Evolutionary conservation across 192 early-diverging fungal genomes (phyloP).

Genomic region (Thoreauomyces humboldtii): DNA sequence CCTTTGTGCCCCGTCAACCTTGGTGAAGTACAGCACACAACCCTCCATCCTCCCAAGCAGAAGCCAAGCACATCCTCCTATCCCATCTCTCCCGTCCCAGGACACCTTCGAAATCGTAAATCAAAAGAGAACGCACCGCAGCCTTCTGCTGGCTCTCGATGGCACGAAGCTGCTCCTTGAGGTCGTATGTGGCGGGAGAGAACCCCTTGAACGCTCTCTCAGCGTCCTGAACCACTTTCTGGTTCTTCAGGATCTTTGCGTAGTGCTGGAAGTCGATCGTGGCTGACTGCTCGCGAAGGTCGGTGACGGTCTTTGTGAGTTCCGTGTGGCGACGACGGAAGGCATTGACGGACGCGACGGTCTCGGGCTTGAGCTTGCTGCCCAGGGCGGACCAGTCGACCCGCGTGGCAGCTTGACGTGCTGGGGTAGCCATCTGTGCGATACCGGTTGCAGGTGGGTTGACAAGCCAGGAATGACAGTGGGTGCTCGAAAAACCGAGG

Average conservation of each 20-base stretch:
- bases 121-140: constrained; percentile 49
- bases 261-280: constrained; percentile 88
- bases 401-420: constrained; percentile 57
- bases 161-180: constrained; percentile 77
- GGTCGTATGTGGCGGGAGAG: constrained; percentile 78
- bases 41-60: too few species aligned
- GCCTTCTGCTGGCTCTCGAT: constrained; percentile 49
- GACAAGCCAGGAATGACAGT: too few species aligned
- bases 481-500: too few species aligned
- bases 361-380: constrained; percentile 84
- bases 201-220: constrained; percentile 81
- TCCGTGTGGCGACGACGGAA: constrained; percentile 97
- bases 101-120: too few species aligned
- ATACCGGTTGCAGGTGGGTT: too few species aligned
- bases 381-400: constrained; percentile 90
- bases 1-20: too few species aligned
- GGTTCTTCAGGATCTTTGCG: constrained; percentile 86
- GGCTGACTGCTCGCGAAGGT: constrained; percentile 79
- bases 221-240: constrained; percentile 81
- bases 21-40: too few species aligned
- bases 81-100: too few species aligned
- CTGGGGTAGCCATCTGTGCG: constrained; percentile 19
- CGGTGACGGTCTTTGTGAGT: constrained; percentile 74
- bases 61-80: too few species aligned
- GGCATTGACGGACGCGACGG: constrained; percentile 73